Base-by-base conservation (phyloP, 164 flowering plant genomes). In the Annona cherimola region DNA sequence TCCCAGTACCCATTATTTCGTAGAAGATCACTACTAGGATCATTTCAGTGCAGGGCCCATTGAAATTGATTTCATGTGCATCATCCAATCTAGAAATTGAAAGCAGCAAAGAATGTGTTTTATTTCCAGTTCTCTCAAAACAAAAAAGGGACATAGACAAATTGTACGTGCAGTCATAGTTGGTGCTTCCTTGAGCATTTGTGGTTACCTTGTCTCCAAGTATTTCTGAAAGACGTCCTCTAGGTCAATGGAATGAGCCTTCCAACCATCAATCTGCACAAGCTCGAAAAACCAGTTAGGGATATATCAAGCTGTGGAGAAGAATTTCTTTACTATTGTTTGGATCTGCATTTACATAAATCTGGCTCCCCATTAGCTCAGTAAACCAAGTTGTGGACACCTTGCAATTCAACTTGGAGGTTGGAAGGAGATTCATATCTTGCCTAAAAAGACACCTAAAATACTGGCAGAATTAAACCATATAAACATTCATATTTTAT, bases 221-320 rank as follows among this genome's bases (percentile, higher is more conserved):
- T 62, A 68, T 66, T 76, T 70, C 68, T 64, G 42, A 45, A 45
- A 79, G 66, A 64, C 74, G 20, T 57, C 75, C 65, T 79, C 81
- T 70, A 76, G 67, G 46, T 74, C 74, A 69, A 79, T 45, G 3
- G 75, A 40, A 70, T 63, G 46, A 42, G 35, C 75, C 45, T 76
- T 70, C 43, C 40, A 45, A 65, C 55, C 70, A 68, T 68, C 79
- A 76, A 76, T 60, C 81, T 79, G 77, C 72, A 72, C 40, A n/a
- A 75, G 42, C 35, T 61, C 19, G 8, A 40, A 16, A 64, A 64
- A 64, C 4, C n/a, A 40, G 67, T 39, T 39, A n/a, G 40, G 43
- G 67, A 64, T 40, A 41, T 19, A 26, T 26, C 35, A 26, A 26
- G 35, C 35, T 26, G 35, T 26, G 35, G 35, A 26, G 35, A 26